Conservation (phyloP, 1,284 basidiomycete species). For the Ustilago xerochloae region DNA sequence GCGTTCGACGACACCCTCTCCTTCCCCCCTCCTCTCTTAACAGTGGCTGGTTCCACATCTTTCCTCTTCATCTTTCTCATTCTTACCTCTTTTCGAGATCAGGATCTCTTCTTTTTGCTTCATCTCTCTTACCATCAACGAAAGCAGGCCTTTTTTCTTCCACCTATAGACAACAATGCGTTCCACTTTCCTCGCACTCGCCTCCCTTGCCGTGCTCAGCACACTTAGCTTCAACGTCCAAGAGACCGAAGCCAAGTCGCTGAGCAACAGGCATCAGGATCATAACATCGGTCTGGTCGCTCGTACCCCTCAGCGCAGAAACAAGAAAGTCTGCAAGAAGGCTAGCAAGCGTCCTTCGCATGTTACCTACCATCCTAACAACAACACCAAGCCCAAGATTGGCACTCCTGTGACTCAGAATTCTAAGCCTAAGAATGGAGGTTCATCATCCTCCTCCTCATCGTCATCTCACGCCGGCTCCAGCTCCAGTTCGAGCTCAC, state of each 20-base stretch:
- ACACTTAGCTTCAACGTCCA: constrained; percentile 26
- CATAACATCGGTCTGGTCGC: constrained; percentile 1
- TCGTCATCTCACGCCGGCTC: neutral
- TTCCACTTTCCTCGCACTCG: constrained; percentile 26
- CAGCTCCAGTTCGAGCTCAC: constrained; percentile 1
- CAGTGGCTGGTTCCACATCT: constrained; percentile 43
- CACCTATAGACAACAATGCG: constrained; percentile 23
- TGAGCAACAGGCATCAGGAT: constrained; percentile 38
- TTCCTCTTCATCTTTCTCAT: constrained; percentile 3
- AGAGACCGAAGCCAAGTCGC: constrained; percentile 39
- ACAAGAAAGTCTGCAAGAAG: constrained; percentile 25
- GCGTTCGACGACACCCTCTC: constrained; percentile 16
- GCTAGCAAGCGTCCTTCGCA: constrained; percentile 14
- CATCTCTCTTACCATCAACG: neutral
- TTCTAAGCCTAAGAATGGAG: too few species aligned
- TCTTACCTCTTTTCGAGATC: constrained; percentile 11
- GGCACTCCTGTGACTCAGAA: neutral
- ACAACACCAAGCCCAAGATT: constrained; percentile 2
- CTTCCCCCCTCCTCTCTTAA: neutral
- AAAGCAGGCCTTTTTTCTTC: constrained; percentile 15
- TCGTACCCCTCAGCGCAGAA: constrained; percentile 6
- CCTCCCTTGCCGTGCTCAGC: constrained; percentile 38
- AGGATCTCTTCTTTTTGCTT: constrained; percentile 15
- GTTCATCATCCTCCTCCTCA: too few species aligned
- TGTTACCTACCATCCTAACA: neutral